Evolutionary conservation across 257 asterid species (phyloP), one percentile per base, ranked within the genome.

Genomic region (Gardenia jasminoides): DNA sequence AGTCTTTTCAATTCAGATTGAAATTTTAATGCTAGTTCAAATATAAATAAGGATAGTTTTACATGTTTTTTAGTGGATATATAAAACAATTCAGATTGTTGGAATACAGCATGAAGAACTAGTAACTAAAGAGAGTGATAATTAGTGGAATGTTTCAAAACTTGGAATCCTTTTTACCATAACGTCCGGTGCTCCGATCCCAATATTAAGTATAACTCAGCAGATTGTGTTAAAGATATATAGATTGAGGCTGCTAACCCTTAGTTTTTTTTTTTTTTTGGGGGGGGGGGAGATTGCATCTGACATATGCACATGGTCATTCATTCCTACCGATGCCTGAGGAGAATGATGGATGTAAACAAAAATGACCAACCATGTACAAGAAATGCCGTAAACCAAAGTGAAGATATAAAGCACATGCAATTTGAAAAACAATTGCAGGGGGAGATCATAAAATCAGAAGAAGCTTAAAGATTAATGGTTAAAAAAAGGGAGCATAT

Each of bases 401-500:
- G 67, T 62, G 36, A 36, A 62, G 31, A 61, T 61, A 24, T 1
- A 66, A 31, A 66, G 36, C 17, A 65, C 66, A 11, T 13, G 24
- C 7, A 65, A 65, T 31, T 17, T 31, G 30, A 70, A 70, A 46
- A n/a, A 6, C 4, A 70, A 30, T 24, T 44, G 61, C 33, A 70
- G 24, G 36, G 56, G 30, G 9, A 19, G 17, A 33, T n/a, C n/a
- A n/a, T 67, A 67, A 67, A 67, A 67, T 67, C 46, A 26, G 75
- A n/a, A 70, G 24, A 43, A 70, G 11, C 4, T 66, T 5, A 30
- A 66, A 66, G 31, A 66, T 61, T 33, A 16, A 2, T 67, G 13
- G 46, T 36, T 33, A 15, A 67, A 30, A 74, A 47, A 31, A 36
- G 41, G 59, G 31, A 78, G 81, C 74, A 82, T 52, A 76, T 79